A percentile compares a stretch with the other conserved stretches of the same genome.
These are phyloP conservation scores for Alternaria atra DNA, from an alignment of 2,329 filamentous ascomycete species.

Conservation along the genomic window DNA sequence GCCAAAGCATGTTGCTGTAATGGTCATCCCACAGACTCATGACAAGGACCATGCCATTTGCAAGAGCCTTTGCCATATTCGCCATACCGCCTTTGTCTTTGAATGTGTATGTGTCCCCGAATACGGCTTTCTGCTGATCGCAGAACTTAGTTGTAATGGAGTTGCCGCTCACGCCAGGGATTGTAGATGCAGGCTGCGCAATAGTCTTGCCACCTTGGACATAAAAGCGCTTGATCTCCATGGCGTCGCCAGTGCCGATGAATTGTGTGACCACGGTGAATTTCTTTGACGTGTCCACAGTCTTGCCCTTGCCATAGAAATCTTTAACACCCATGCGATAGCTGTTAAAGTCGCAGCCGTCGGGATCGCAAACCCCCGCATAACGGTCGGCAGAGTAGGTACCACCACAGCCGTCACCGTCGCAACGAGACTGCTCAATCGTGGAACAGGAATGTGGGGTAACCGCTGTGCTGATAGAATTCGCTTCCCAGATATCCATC, in stretches of 20 bases:
- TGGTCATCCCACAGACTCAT: constrained; percentile 72
- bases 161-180: constrained; percentile 55
- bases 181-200: constrained; percentile 54
- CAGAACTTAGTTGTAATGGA: constrained; percentile 45
- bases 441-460: constrained; percentile 71
- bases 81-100: constrained; percentile 64
- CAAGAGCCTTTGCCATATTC: constrained; percentile 64
- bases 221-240: constrained; percentile 59
- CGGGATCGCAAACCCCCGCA: constrained; percentile 70
- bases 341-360: constrained; percentile 69
- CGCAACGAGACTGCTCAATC: constrained; percentile 62
- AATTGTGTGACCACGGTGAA: constrained; percentile 63
- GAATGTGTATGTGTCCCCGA: constrained; percentile 58
- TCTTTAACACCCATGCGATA: constrained; percentile 70
- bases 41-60: constrained; percentile 69
- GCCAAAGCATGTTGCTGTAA: constrained; percentile 75
- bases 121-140: constrained; percentile 39
- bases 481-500: constrained; percentile 73
- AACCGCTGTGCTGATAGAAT: constrained; percentile 68
- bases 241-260: constrained; percentile 51
- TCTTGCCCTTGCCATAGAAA: constrained; percentile 68
- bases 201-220: constrained; percentile 60
- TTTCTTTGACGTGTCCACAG: constrained; percentile 52
- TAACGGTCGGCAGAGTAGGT: constrained; percentile 65
- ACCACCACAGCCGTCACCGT: constrained; percentile 56